These are phyloP conservation scores for Aspergillus sp. DNA, from an alignment of 2,329 filamentous ascomycete genomes.

Conservation along the genomic window DNA sequence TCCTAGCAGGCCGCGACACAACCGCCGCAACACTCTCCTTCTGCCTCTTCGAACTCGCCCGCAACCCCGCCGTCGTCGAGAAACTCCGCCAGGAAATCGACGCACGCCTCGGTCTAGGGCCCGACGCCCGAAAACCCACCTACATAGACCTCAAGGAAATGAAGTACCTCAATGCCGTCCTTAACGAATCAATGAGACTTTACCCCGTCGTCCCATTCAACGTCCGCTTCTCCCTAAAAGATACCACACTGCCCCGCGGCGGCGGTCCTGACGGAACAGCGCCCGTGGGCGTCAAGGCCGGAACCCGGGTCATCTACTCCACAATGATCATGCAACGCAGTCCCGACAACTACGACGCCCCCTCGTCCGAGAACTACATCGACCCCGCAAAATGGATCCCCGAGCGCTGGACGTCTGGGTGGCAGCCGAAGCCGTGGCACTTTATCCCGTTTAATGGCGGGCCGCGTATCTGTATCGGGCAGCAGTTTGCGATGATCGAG, in stretches of 20 bases:
- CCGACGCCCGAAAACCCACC: constrained; percentile 56
- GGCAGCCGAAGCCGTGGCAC: constrained; percentile 59
- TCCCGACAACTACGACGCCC: constrained; percentile 53
- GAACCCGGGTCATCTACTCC: constrained; percentile 56
- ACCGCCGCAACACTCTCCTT: constrained; percentile 82
- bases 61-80: constrained; percentile 67
- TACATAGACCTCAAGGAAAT: constrained; percentile 85
- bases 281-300: constrained; percentile 53
- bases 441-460: constrained; percentile 61
- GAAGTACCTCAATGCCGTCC: constrained; percentile 73
- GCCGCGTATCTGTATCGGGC: constrained; percentile 60
- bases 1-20: constrained; percentile 82
- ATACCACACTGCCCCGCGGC: constrained; percentile 76
- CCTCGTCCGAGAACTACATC: constrained; percentile 41
- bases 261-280: constrained; percentile 53
- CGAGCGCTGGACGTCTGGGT: constrained; percentile 55
- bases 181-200: constrained; percentile 78
- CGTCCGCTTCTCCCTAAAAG: constrained; percentile 70
- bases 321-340: constrained; percentile 58
- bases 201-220: constrained; percentile 83
- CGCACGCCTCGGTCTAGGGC: constrained; percentile 64
- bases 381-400: constrained; percentile 53
- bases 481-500: constrained; percentile 64
- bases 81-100: constrained; percentile 77
- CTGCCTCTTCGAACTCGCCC: constrained; percentile 79